phyloP scores from a whole-genome alignment of 2,329 filamentous ascomycete genomes.

The Paraphoma chrysanthemicola region DNA sequence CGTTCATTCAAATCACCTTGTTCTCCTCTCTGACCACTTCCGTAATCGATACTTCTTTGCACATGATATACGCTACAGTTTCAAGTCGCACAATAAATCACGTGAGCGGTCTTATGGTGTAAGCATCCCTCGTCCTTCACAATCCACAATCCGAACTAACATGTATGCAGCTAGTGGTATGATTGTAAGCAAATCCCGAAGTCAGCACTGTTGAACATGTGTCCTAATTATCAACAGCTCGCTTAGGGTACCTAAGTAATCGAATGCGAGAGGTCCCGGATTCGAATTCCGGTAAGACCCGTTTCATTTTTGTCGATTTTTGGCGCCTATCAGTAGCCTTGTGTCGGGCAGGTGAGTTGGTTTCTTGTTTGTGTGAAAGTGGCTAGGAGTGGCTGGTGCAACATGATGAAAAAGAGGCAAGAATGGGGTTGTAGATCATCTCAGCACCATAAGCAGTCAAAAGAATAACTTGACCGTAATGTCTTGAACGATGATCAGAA shows the following conservation, averaged over 20 bases:
- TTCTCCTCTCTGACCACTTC: too few relatives aligned
- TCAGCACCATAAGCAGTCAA: too few relatives aligned
- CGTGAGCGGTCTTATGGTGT: conserved; percentile 21
- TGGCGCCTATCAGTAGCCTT: not conserved
- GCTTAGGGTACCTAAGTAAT: conserved; percentile 17
- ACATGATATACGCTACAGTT: not conserved
- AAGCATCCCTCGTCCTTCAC: not conserved
- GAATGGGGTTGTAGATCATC: too few relatives aligned
- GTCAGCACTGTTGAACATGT: too few relatives aligned
- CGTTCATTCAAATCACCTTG: too few relatives aligned
- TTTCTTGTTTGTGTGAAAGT: too few relatives aligned
- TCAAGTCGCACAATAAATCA: conserved; percentile 5
- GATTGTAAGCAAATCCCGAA: conserved; percentile 19
- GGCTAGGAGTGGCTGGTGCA: too few relatives aligned
- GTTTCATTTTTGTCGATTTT: conserved; percentile 5
- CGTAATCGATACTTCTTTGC: too few relatives aligned
- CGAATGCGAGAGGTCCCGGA: conserved; percentile 25
- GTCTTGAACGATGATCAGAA: too few relatives aligned
- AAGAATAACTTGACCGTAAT: too few relatives aligned
- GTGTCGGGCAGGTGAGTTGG: not conserved
- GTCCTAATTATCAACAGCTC: conserved; percentile 3
- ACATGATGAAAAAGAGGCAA: too few relatives aligned
- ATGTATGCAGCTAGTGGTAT: conserved; percentile 17
- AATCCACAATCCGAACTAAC: conserved; percentile 1
- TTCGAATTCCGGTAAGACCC: conserved; percentile 28